Conservation (phyloP, 352 stramenopile genomes). For the Globisporangium middletonii region DNA sequence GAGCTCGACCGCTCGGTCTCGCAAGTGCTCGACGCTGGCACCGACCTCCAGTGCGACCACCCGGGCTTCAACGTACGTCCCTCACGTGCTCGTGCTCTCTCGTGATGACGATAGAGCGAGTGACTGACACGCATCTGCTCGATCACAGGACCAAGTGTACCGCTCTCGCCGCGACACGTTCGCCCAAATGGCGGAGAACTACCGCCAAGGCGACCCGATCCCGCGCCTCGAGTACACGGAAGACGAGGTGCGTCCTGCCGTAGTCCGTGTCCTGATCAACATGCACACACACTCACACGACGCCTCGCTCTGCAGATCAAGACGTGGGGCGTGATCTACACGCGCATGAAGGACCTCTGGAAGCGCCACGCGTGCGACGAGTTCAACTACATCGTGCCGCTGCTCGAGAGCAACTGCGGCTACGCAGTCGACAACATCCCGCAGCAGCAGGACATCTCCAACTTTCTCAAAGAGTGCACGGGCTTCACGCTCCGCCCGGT, state of each 20-base stretch:
- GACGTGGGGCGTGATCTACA: conserved; percentile 93
- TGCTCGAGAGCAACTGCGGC: conserved; percentile 93
- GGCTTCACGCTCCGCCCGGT: conserved; percentile 91
- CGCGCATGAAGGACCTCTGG: conserved; percentile 91
- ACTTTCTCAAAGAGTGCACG: conserved; percentile 92
- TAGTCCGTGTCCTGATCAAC: too few relatives aligned
- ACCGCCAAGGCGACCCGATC: conserved; percentile 90
- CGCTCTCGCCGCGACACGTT: conserved; percentile 84
- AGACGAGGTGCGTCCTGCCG: conserved; percentile 73
- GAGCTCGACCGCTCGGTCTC: conserved; percentile 73
- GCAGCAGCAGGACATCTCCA: conserved; percentile 93
- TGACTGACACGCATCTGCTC: background rate
- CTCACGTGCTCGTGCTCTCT: background rate
- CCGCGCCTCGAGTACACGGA: conserved; percentile 92
- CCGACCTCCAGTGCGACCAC: conserved; percentile 91
- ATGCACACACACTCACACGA: too few relatives aligned
- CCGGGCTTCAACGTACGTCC: conserved; percentile 89
- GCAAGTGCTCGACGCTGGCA: conserved; percentile 90
- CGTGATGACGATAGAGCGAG: background rate
- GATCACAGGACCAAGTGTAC: conserved; percentile 83
- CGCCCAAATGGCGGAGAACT: conserved; percentile 83
- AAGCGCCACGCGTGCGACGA: conserved; percentile 95
- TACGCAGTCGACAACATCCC: conserved; percentile 94
- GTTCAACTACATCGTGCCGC: conserved; percentile 93
- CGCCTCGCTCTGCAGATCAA: conserved; percentile 21